phyloP scores from a whole-genome alignment of 371 early-diverging fungal genomes.

The Lichtheimia ramosa region DNA sequence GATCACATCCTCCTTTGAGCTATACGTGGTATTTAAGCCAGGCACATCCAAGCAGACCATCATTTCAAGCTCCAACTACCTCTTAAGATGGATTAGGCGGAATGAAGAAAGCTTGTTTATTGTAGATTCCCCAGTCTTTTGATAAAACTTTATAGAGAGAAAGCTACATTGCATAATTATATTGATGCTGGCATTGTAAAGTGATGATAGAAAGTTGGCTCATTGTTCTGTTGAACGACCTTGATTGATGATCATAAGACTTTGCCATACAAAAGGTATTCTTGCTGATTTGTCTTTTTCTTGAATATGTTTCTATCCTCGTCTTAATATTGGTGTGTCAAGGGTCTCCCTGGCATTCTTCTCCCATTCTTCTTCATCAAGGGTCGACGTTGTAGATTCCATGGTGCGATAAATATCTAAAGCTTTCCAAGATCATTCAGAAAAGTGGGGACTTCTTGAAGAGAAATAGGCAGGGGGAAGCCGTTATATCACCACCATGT shows the following conservation, averaged over 20 bases:
- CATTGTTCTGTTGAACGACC: no score
- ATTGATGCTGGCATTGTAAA: no score
- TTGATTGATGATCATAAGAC: no score
- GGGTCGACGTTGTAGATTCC: neutral
- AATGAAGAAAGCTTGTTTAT: conserved; percentile 73
- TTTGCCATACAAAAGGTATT: no score
- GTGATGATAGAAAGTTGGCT: no score
- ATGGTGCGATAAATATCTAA: neutral
- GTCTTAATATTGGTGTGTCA: no score
- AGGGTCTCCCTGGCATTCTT: no score
- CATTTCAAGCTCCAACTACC: conserved; percentile 58
- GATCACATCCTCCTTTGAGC: conserved; percentile 70
- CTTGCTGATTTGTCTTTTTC: no score
- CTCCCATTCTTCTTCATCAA: no score
- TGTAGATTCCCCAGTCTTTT: conserved; percentile 65
- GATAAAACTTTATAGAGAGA: neutral
- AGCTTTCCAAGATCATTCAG: neutral
- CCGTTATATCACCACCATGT: no score
- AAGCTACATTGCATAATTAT: no score
- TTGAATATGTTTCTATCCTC: no score
- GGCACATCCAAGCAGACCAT: conserved; percentile 67
- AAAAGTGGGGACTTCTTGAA: neutral
- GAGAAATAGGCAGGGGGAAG: neutral
- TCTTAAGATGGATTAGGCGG: conserved; percentile 75
- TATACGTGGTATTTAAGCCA: conserved; percentile 75